Base-by-base conservation (phyloP, 768 basidiomycete genomes). In the Tylopilus cervinicoccineus region DNA sequence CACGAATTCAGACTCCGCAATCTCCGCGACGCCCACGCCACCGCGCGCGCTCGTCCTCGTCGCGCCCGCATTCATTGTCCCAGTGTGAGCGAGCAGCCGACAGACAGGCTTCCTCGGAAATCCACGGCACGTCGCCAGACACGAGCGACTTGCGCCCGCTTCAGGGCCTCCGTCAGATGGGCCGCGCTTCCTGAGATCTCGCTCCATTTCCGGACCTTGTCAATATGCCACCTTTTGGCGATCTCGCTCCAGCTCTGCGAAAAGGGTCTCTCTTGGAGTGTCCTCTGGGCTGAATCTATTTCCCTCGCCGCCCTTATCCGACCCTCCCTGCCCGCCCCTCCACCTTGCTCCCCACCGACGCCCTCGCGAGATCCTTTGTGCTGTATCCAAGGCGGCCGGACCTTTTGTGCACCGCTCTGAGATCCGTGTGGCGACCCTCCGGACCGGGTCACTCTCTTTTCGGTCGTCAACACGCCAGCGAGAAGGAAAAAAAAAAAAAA, bases 11-110 rank as follows among this genome's bases (percentile, higher is more conserved):
- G 66, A 31, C 0, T n/a, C n/a, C n/a, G n/a, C n/a, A n/a, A 51
- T 42, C 65, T 61, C 65, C 57, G 65, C 65, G 65, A 67, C 22
- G n/a, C n/a, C n/a, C n/a, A n/a, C n/a, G n/a, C n/a, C n/a, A n/a
- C n/a, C n/a, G n/a, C n/a, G 49, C 14, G 24, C 28, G 27, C 47
- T 20, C 38, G 22, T 32, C 29, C 17, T n/a, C 19, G 19, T 37
- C 33, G 11, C n/a, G 5, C 38, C 4, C n/a, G 36, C 34, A n/a
- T n/a, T 45, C 51, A 32, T 36, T 14, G 42, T 36, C 22, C 34
- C 12, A 10, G 42, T 4, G 41, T 52, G 51, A 39, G 26, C 27
- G 51, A 29, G 20, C 27, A 7, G 12, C 0, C 33, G 22, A 32
- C 46, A 36, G 17, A n/a, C n/a, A 2, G 40, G 29, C 49, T 10